Percentiles rank a stretch among this genome's conserved stretches.
These are phyloP conservation scores for Podaxis sp. DNA, from an alignment of 768 basidiomycete genomes.

Conservation along the genomic window DNA sequence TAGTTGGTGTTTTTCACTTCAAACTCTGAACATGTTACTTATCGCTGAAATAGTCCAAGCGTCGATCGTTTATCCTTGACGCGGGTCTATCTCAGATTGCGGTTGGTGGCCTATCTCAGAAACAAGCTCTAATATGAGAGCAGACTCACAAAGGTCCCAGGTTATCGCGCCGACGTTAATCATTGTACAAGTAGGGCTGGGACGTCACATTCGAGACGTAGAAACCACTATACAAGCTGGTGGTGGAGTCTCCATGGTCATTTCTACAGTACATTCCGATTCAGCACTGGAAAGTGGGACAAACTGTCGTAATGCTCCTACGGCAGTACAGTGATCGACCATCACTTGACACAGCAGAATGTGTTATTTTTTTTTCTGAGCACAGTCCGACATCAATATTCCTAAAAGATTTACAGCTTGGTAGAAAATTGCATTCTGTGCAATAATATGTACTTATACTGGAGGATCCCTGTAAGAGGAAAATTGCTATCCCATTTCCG, in stretches of 20 bases:
- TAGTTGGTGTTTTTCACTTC: background rate
- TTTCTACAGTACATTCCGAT: background rate
- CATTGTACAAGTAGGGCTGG: slow-evolving; percentile 2
- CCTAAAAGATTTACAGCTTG: too few relatives aligned
- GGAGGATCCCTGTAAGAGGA: too few relatives aligned
- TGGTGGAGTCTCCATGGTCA: background rate
- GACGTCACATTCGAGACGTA: background rate
- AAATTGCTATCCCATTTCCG: too few relatives aligned
- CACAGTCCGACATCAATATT: too few relatives aligned
- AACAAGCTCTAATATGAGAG: background rate
- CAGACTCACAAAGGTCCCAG: background rate
- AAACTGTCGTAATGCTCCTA: background rate
- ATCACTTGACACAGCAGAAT: too few relatives aligned
- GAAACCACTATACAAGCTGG: background rate
- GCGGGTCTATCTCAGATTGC: slow-evolving; percentile 27
- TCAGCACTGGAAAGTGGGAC: background rate
- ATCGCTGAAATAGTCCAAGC: background rate
- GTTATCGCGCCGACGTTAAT: background rate
- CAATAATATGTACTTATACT: too few relatives aligned
- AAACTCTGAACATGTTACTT: background rate
- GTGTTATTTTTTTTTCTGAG: too few relatives aligned
- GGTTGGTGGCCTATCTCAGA: background rate
- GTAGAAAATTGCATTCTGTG: too few relatives aligned
- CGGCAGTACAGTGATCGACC: too few relatives aligned
- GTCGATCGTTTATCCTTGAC: slow-evolving; percentile 21